Percentiles rank a stretch among this genome's conserved stretches.
These are phyloP conservation scores for Pseudoperonospora humuli DNA, from an alignment of 352 stramenopile species.

Conservation along the genomic window DNA sequence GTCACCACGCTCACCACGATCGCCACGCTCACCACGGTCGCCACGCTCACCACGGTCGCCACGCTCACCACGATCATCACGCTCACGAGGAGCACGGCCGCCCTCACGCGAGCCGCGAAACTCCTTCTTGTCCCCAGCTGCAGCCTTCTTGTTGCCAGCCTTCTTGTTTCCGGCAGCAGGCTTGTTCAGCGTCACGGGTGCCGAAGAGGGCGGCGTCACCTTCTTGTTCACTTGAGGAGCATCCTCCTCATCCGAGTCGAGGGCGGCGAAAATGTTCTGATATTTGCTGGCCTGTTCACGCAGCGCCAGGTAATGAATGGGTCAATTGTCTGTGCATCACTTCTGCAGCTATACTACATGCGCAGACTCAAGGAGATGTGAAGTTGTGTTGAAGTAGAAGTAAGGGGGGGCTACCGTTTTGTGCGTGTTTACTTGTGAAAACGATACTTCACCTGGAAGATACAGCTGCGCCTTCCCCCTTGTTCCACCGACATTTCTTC, in stretches of 20 bases:
- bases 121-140: constrained; percentile 51
- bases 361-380: neutral
- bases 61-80: constrained; percentile 36
- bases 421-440: constrained; percentile 7
- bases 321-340: constrained; percentile 7
- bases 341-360: neutral
- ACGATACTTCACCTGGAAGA: constrained; percentile 16
- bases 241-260: constrained; percentile 78
- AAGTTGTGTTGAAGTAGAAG: constrained; percentile 4
- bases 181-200: constrained; percentile 74
- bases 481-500: neutral
- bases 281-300: constrained; percentile 35
- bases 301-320: constrained; percentile 4
- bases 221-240: constrained; percentile 58
- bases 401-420: neutral
- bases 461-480: constrained; percentile 1
- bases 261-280: constrained; percentile 63
- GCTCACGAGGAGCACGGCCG: constrained; percentile 32
- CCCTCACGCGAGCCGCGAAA: constrained; percentile 39
- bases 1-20: constrained; percentile 28
- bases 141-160: constrained; percentile 48
- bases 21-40: constrained; percentile 78
- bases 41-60: constrained; percentile 39
- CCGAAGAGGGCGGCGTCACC: constrained; percentile 35
- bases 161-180: constrained; percentile 81